Percentiles rank a stretch among this genome's conserved stretches.
These are phyloP conservation scores for Fraxinus americana DNA, from an alignment of 257 asterid species.

Conservation along the genomic window DNA sequence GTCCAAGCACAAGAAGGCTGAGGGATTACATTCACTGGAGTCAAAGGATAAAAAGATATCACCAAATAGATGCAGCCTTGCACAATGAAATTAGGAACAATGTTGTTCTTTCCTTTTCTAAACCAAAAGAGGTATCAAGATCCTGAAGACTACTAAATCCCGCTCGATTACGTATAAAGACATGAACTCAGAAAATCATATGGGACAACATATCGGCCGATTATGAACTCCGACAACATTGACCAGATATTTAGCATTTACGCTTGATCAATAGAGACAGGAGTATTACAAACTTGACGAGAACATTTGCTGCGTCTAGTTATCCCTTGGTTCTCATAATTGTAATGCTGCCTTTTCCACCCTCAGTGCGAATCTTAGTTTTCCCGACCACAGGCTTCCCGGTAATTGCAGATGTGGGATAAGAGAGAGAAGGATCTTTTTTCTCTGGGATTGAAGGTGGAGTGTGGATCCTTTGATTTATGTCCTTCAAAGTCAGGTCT, in stretches of 20 bases:
- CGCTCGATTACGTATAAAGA: slow-evolving; percentile 6
- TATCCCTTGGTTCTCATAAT: slow-evolving; percentile 64
- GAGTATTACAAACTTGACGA: neutral
- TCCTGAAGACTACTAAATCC: slow-evolving; percentile 27
- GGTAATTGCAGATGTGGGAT: slow-evolving; percentile 79
- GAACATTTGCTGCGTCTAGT: neutral
- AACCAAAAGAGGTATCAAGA: slow-evolving; percentile 17
- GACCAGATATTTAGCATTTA: slow-evolving; percentile 32
- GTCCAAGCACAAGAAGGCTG: neutral
- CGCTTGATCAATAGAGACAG: neutral
- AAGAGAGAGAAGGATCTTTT: slow-evolving; percentile 49
- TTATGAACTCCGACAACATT: slow-evolving; percentile 12
- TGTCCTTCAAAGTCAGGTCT: slow-evolving; percentile 82
- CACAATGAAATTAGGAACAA: slow-evolving; percentile 15
- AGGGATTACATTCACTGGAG: neutral
- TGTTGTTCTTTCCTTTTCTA: neutral
- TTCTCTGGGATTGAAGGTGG: slow-evolving; percentile 57
- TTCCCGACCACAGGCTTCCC: slow-evolving; percentile 95
- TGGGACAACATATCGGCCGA: neutral
- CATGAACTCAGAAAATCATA: slow-evolving; percentile 4
- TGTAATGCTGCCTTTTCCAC: neutral
- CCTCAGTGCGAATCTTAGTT: slow-evolving; percentile 84
- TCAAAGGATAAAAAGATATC: too few relatives aligned
- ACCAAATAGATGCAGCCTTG: neutral
- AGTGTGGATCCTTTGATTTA: slow-evolving; percentile 64